A percentile compares a stretch with the other conserved stretches of the same genome.
Conservation (phyloP, 2,329 filamentous ascomycete species). For the Metarhizium sp. region DNA sequence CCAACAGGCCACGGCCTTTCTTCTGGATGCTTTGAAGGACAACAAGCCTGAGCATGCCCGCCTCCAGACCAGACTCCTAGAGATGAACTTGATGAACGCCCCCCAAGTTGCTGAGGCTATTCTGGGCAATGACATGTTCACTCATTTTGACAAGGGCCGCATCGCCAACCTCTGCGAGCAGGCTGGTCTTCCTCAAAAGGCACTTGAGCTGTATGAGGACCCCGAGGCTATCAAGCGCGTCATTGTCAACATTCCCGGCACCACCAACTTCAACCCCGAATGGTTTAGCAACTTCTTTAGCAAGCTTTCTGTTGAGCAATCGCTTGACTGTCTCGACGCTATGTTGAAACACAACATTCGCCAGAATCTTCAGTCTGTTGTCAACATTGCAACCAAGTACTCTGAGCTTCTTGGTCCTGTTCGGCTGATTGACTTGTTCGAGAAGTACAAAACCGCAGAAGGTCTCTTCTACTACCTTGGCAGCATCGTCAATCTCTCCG, state of each 20-base stretch:
- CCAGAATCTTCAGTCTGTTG: conserved; percentile 89
- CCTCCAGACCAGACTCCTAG: conserved; percentile 85
- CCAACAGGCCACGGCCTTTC: conserved; percentile 95
- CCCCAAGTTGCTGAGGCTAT: conserved; percentile 98
- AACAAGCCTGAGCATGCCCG: conserved; percentile 91
- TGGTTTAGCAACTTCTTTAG: conserved; percentile 92
- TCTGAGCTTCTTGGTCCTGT: conserved; percentile 87
- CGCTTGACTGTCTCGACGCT: conserved; percentile 84
- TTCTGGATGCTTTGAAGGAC: conserved; percentile 89
- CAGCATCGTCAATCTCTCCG: conserved; percentile 93
- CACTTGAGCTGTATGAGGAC: conserved; percentile 91
- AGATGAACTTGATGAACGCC: conserved; percentile 96
- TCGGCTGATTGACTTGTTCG: conserved; percentile 82
- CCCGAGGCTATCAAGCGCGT: conserved; percentile 83
- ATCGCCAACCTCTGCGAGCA: conserved; percentile 90
- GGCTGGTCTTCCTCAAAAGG: conserved; percentile 76
- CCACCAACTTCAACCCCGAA: conserved; percentile 79
- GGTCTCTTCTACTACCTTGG: conserved; percentile 97
- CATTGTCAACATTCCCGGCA: conserved; percentile 69
- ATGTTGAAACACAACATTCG: conserved; percentile 97
- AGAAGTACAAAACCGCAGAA: conserved; percentile 96
- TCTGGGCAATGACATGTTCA: conserved; percentile 96
- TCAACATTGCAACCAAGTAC: conserved; percentile 95
- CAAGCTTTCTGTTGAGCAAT: conserved; percentile 89
- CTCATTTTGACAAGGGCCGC: conserved; percentile 84